Percentiles rank a stretch among this genome's conserved stretches.
Evolutionary conservation across 2,329 filamentous ascomycete species (phyloP).

Genomic region (Graphilbum sp.): DNA sequence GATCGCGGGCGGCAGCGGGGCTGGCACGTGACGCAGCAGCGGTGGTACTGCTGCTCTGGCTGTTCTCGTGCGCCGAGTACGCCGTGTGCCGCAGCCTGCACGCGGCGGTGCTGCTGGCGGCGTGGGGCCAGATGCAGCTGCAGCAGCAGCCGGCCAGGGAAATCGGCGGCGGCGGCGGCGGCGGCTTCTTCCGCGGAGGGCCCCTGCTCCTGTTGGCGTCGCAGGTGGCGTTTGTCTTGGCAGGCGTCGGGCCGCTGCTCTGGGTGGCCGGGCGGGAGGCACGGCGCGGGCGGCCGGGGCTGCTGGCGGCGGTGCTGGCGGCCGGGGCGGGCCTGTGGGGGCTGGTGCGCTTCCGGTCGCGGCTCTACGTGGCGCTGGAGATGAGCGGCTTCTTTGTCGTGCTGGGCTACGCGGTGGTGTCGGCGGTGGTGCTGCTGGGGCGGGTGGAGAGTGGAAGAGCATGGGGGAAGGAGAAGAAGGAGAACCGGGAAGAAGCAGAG

Average conservation of each 20-base stretch:
- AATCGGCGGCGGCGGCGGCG: no score
- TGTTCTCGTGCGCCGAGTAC: conserved; percentile 15
- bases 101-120: not conserved
- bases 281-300: conserved; percentile 7
- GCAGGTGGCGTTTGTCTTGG: conserved; percentile 6
- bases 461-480: not conserved
- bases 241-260: conserved; percentile 8
- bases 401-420: conserved; percentile 5
- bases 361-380: conserved; percentile 22
- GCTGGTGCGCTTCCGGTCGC: conserved; percentile 18
- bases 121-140: not conserved
- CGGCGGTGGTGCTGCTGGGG: not conserved
- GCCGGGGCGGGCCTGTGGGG: conserved; percentile 5
- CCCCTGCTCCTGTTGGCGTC: conserved; percentile 2
- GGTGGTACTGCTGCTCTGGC: conserved; percentile 11
- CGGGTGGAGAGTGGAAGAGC: not conserved
- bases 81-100: conserved; percentile 14
- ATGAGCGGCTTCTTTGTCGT: conserved; percentile 19
- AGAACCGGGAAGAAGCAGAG: not conserved
- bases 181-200: no score
- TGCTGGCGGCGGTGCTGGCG: conserved; percentile 7
- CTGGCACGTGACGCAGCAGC: not conserved
- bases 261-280: not conserved
- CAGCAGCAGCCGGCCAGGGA: no score
- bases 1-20: not conserved